Evolutionary conservation across 1,284 basidiomycete species (phyloP), one percentile per base, ranked within the genome.

Genomic region (Fomitopsis betulina): DNA sequence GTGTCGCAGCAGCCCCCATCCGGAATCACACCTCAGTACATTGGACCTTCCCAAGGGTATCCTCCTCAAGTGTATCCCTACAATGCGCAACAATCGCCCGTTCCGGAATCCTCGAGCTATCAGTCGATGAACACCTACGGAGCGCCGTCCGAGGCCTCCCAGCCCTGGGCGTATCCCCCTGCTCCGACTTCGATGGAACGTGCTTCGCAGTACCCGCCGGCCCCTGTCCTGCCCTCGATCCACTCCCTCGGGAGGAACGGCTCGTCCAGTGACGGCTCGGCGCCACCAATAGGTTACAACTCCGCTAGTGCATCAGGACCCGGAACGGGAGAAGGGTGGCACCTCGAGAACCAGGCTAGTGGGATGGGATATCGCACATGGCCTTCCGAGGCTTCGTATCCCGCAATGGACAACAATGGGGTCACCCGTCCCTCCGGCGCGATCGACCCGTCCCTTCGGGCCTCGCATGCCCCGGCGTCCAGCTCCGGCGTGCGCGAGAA

Each of bases 141-240:
- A 38, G 57, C 67, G 1, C 59, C 59, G 40, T 58, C 65, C 42
- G 63, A 68, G 33, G 49, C 66, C 40, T 66, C 75, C 40, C 72
- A 80, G 35, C 68, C 76, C 42, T 86, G 86, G 86, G 77, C 74
- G 17, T 87, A 87, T 65, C 65, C 80, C 21, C 70, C 77, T 25
- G 65, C 76, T 43, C 65, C 68, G 9, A 58, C 79, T 23, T 70
- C 75, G 33, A 72, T 77, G n/a, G 81, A 84, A 64, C 79, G 79
- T 32, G 76, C 77, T 58, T 73, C 81, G n/a, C 72, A 68, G 37
- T 81, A 79, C 60, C 79, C 78, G 60, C 79, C 80, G 32, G 79
- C 78, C 59, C 78, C 80, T 27, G 72, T 76, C 57, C 60, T 65
- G 51, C 64, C 64, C 25, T 58, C 66, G 17, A 63, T 65, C 33